Evolutionary conservation across 2,329 filamentous ascomycete species (phyloP), one percentile per base, ranked within the genome.

Genomic region (Ophiostoma ulmi): DNA sequence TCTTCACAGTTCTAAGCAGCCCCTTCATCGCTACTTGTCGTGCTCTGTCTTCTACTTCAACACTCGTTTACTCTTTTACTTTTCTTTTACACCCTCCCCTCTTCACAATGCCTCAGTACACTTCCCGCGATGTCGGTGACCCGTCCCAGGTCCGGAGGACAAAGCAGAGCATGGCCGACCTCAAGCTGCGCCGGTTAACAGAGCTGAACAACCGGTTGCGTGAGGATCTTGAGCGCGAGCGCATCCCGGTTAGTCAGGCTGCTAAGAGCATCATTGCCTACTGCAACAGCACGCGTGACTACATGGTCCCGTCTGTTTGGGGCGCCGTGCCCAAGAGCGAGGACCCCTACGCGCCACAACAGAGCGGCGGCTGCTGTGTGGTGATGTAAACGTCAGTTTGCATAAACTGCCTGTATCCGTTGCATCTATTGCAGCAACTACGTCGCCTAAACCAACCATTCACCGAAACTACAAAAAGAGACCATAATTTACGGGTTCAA

Each of bases 271-370:
- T 98, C 80, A 98, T 98, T 80, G 92, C 93, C 76, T 98, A 98
- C 84, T 98, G 94, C 83, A 97, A 97, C 82, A 94, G 92, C 81
- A 97, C 95, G 76, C 91, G 94, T 81, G 95, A 99, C 81, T 98
- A 97, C 84, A 98, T 99, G 95, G 94, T 98, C 70, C 94, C 94
- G 69, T 97, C 93, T 70, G 92, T 96, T 80, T 99, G 95, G 95
- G 94, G 94, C 76, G 88, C 90, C 73, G 93, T 98, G 75, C 93
- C 96, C 79, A 94, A 93, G 85, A 90, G 91, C 80, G 95, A 98
- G 80, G 95, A 99, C 80, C 95, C 95, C n/a, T 99, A 99, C 80
- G 93, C 94, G 77, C 94, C 94, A 76, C 94, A 96, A 84, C 93
- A 96, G 83, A 92, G 88, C 76, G 91, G 89, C 79, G 91, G 93